Evolutionary conservation across 148 eudicot genomes (phyloP), one percentile per base, ranked within the genome.

Genomic region (Vaccinium vitisidaea): DNA sequence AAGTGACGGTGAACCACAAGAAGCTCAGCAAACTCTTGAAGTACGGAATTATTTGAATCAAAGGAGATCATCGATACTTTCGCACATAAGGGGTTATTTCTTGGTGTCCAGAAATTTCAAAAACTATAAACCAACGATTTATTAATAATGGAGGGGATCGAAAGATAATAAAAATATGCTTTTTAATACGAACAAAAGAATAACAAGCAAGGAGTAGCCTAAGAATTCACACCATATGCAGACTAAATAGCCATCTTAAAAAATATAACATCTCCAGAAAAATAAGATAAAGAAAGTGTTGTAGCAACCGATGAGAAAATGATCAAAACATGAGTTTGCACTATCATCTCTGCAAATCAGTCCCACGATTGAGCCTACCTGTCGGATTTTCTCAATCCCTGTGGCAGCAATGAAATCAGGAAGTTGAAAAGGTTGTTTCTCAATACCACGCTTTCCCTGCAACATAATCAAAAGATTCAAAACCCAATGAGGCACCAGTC

Each of bases 341-440:
- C 18, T 6, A 50, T 2, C 18, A 79, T 27, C 8, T 30, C 63
- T 32, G 39, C 18, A 79, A 54, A 61, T 19, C 10, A 61, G 67
- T 61, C 25, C 25, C 67, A 21, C 19, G 67, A 61, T 21, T 61
- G 67, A 80, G 50, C 86, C 80, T 84, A 94, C 99, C 94, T 97
- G 99, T 95, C 99, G 93, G 78, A 95, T 97, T 90, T 97, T 97
- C 87, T 97, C 98, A 84, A 97, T 97, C 81, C 99, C 99, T 8
- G 99, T 97, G 25, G 98, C 98, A 85, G 99, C 99, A 86, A 97
- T 97, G 74, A 97, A 97, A 86, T 97, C 98, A 83, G 99, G 99
- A 88, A 97, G 99, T 89, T 95, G 99, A 84, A 97, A 97, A 13
- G 99, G 99, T 86, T 93, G 98, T 85, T 97, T 97, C 83, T 97